Evolutionary conservation across 1,284 basidiomycete species (phyloP).

Genomic region (Leccinum laetum): DNA sequence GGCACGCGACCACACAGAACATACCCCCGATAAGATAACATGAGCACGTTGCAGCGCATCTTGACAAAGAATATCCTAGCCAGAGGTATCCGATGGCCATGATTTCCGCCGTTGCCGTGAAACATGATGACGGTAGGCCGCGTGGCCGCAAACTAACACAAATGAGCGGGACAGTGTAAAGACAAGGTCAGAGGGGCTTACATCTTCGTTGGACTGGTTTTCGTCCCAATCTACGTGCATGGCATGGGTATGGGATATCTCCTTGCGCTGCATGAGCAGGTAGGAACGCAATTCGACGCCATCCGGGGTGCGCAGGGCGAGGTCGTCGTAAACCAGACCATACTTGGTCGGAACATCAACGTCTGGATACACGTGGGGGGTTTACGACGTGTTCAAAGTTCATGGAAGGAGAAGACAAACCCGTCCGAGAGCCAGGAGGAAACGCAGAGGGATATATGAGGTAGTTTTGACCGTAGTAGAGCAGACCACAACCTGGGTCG

Average conservation of each 20-base stretch:
- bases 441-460: slow-evolving; percentile 91
- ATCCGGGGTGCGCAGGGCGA: slow-evolving; percentile 67
- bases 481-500: slow-evolving; percentile 62
- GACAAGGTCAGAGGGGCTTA: slow-evolving; percentile 23
- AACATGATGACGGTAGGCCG: slow-evolving; percentile 89
- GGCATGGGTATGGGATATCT: slow-evolving; percentile 30
- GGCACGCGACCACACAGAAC: slow-evolving; percentile 18
- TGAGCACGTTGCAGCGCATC: slow-evolving; percentile 87
- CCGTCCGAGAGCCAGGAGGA: slow-evolving; percentile 78
- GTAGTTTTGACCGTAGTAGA: slow-evolving; percentile 85
- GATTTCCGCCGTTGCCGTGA: slow-evolving; percentile 86
- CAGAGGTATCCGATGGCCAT: slow-evolving; percentile 87
- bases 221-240: slow-evolving; percentile 32
- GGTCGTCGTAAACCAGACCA: slow-evolving; percentile 72
- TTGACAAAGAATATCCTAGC: slow-evolving; percentile 84
- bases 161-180: neutral
- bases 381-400: neutral
- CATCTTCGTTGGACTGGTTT: slow-evolving; percentile 48
- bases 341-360: slow-evolving; percentile 73
- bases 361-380: slow-evolving; percentile 39
- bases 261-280: slow-evolving; percentile 53
- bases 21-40: slow-evolving; percentile 87
- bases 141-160: slow-evolving; percentile 57
- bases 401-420: slow-evolving; percentile 38
- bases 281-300: slow-evolving; percentile 60